Percentiles rank a stretch among this genome's conserved stretches.
phyloP scores from a whole-genome alignment of 2,329 filamentous ascomycete species.

The Fusarium sororula region DNA sequence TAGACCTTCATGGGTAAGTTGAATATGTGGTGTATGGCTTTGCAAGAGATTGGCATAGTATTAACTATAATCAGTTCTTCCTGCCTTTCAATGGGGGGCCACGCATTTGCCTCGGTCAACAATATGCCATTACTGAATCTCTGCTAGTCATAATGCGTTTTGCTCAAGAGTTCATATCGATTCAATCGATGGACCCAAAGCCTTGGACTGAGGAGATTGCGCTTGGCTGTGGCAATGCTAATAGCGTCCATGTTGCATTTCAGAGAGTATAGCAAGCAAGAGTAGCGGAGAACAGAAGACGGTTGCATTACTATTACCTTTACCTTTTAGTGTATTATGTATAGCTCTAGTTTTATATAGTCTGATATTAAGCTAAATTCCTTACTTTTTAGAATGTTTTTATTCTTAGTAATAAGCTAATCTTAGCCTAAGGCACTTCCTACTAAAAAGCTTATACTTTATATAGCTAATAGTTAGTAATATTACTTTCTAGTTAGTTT shows the following conservation, averaged over 20 bases:
- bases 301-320: neutral
- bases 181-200: neutral
- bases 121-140: neutral
- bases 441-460: neutral
- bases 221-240: neutral
- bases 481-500: no score
- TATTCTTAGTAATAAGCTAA: neutral
- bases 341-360: neutral
- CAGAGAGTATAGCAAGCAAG: neutral
- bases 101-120: neutral
- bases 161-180: neutral
- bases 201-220: neutral
- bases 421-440: neutral
- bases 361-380: rapidly evolving
- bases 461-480: neutral
- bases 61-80: neutral
- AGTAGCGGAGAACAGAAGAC: neutral
- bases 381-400: rapidly evolving
- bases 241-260: neutral
- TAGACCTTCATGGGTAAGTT: neutral
- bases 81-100: neutral
- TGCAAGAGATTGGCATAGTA: no score
- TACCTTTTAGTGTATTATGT: neutral
- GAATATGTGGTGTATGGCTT: no score
- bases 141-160: neutral